Evolutionary conservation across 768 basidiomycete species (phyloP), one percentile per base, ranked within the genome.

Genomic region (Hortiboletus flavorubellus): DNA sequence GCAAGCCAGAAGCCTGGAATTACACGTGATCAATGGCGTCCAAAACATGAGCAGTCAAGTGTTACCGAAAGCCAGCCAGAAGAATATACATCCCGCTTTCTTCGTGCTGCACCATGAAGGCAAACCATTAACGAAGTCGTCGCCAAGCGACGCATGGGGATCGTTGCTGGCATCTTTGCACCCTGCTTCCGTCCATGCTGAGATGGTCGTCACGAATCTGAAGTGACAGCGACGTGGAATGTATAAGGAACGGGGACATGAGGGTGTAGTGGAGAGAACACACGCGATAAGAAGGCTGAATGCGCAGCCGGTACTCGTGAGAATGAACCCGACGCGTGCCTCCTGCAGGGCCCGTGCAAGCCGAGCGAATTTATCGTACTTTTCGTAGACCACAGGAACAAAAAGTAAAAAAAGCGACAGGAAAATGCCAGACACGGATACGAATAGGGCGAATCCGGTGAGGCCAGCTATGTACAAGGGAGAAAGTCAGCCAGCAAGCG

Each of bases 71-170:
- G 83, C 76, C 9, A 93, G 69, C 94, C 93, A 96, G 68, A 94
- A 87, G 73, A 98, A 97, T 44, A 95, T 82, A 5, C 84, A 84
- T 0, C 82, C 91, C 2, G 94, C 94, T 64, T 92, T 93, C 75
- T 97, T 98, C 8, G 94, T 95, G 59, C 78, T 84, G 72, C 94
- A 98, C 90, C 91, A 97, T 0, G 89, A 84, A 4, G 79, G 72
- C 2, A 98, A 76, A 18, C 76, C 91, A 5, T 77, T 76, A 59
- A 80, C 79, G 69, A 88, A 98, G 54, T 78, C 81, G 31, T 79
- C 75, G 18, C 89, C 86, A 12, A 83, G 78, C 47, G 77, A 76
- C 0, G 84, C 86, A 67, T 93, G 79, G 5, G 94, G 95, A 63
- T 97, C 94, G 4, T 89, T 83, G 49, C 76, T 75, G 1, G 92